Percentiles rank a stretch among this genome's conserved stretches.
phyloP scores from a whole-genome alignment of 345 rosid species.

The Acer negundo region DNA sequence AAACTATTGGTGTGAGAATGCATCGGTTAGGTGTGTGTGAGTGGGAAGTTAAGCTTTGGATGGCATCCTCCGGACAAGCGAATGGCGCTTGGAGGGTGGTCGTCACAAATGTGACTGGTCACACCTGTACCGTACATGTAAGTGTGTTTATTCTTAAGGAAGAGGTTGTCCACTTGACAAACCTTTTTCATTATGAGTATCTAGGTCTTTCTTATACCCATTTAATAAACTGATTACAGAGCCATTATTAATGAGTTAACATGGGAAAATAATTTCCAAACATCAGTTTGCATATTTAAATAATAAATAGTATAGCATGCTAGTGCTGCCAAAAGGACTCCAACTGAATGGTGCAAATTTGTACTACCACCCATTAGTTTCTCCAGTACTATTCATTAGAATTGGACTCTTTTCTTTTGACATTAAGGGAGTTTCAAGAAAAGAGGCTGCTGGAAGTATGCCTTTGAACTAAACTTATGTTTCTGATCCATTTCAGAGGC shows the following conservation, averaged over 20 bases:
- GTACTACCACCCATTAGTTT: neutral
- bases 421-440: neutral
- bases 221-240: neutral
- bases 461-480: neutral
- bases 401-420: neutral
- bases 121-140: constrained; percentile 91
- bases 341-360: neutral
- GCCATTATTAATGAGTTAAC: neutral
- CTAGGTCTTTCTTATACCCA: neutral
- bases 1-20: constrained; percentile 85
- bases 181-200: neutral
- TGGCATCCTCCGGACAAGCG: constrained; percentile 73
- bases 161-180: constrained; percentile 1
- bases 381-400: neutral
- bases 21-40: constrained; percentile 86
- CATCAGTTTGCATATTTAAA: constrained; percentile 9
- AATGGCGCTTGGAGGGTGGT: constrained; percentile 98
- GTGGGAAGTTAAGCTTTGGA: constrained; percentile 99
- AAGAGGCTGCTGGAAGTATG: neutral
- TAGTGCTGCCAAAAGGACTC: neutral
- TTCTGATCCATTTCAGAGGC: neutral
- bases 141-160: constrained; percentile 28
- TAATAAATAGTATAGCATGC: neutral
- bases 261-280: neutral
- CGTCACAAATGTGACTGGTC: constrained; percentile 89